A percentile compares a stretch with the other conserved stretches of the same genome.
phyloP scores from a whole-genome alignment of 441 rosid species.

The Gossypium schwendimanii region DNA sequence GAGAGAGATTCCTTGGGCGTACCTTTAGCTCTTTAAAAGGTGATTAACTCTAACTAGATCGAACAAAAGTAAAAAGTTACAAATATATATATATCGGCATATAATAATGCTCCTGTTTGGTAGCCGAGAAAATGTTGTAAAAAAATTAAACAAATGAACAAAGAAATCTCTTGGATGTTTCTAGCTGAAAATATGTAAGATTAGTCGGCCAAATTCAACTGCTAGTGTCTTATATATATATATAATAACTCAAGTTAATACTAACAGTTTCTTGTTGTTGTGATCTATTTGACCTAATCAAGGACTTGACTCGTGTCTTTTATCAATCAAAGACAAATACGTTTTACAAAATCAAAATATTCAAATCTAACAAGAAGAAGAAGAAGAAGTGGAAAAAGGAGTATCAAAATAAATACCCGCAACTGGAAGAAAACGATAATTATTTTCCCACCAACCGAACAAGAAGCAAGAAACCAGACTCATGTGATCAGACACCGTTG shows the following conservation, averaged over 20 bases:
- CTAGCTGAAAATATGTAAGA: background rate
- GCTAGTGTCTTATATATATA: background rate
- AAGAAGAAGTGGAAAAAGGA: background rate
- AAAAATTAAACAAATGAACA: background rate
- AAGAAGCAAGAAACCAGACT: background rate
- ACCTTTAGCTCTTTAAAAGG: background rate
- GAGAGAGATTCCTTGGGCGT: constrained; percentile 11
- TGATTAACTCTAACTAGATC: constrained; percentile 14
- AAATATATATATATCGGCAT: background rate
- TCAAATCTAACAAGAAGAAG: background rate
- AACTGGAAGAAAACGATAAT: background rate
- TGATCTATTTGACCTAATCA: background rate
- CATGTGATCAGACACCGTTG: background rate
- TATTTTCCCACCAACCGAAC: constrained; percentile 28
- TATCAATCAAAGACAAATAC: background rate
- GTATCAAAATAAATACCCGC: background rate
- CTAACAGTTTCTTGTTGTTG: background rate
- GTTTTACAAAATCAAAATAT: background rate
- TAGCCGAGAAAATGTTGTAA: background rate
- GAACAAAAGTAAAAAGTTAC: background rate
- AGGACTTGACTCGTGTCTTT: background rate
- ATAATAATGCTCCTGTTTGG: background rate
- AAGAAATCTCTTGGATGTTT: background rate
- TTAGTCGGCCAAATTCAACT: constrained; percentile 10
- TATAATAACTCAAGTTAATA: background rate